These are phyloP conservation scores for Pichia manshurica DNA, from an alignment of 805 yeast genomes.

Conservation along the genomic window DNA sequence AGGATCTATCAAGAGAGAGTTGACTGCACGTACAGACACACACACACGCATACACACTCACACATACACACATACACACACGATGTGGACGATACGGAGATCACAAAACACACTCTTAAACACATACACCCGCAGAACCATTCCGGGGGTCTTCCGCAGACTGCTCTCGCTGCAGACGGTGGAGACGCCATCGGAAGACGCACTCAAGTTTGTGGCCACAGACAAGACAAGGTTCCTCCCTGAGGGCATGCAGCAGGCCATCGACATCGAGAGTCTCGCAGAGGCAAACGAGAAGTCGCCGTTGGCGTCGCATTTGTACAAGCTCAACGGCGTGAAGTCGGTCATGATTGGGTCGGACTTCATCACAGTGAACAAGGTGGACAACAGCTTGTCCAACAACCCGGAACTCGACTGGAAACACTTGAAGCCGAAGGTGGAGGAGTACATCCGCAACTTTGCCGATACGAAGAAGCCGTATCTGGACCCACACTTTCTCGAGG, in stretches of 20 bases:
- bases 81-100: too few relatives aligned
- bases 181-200: slow-evolving; percentile 72
- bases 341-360: slow-evolving; percentile 72
- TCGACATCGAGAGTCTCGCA: slow-evolving; percentile 48
- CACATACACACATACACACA: too few relatives aligned
- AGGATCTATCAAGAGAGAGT: too few relatives aligned
- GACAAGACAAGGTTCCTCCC: slow-evolving; percentile 42
- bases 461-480: slow-evolving; percentile 27
- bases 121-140: too few relatives aligned
- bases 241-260: slow-evolving; percentile 35
- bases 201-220: slow-evolving; percentile 56
- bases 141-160: background rate
- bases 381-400: slow-evolving; percentile 27
- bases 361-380: slow-evolving; percentile 59
- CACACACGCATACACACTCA: too few relatives aligned
- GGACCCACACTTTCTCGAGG: slow-evolving; percentile 18
- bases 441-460: slow-evolving; percentile 22
- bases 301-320: slow-evolving; percentile 55
- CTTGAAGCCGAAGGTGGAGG: slow-evolving; percentile 24
- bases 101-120: too few relatives aligned
- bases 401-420: slow-evolving; percentile 30
- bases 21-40: too few relatives aligned
- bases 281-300: slow-evolving; percentile 57
- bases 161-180: slow-evolving; percentile 34
- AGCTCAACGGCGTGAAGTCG: slow-evolving; percentile 58